Percentiles rank a stretch among this genome's conserved stretches.
Evolutionary conservation across 2,329 filamentous ascomycete genomes (phyloP).

Genomic region (Ceratocystis diversiconidia): DNA sequence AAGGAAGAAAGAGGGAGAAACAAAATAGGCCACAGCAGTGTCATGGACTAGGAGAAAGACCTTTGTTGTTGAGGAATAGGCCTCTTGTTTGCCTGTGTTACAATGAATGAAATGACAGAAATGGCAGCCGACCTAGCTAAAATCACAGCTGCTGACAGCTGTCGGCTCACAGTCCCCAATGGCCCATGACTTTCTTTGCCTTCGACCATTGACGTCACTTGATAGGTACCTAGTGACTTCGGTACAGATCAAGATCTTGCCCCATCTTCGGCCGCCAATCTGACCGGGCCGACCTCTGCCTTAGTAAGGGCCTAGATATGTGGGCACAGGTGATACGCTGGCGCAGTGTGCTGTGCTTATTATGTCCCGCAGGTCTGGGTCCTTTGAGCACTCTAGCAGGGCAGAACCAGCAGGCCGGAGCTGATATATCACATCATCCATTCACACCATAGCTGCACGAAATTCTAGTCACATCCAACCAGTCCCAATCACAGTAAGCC

Average conservation of each 20-base stretch:
- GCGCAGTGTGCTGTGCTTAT: background rate
- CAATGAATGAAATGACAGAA: background rate
- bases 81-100: background rate
- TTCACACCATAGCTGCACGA: background rate
- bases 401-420: too few relatives aligned
- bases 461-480: too few relatives aligned
- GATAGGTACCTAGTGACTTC: too few relatives aligned
- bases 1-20: background rate
- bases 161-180: background rate
- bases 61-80: background rate
- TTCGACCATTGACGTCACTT: too few relatives aligned
- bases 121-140: background rate
- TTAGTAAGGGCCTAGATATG: background rate
- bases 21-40: background rate
- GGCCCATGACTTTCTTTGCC: too few relatives aligned
- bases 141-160: background rate
- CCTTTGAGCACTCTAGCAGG: background rate
- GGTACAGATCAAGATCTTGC: too few relatives aligned
- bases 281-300: background rate
- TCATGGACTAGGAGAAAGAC: background rate
- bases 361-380: background rate
- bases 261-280: background rate
- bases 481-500: background rate
- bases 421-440: too few relatives aligned
- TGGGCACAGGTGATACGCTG: background rate